Evolutionary conservation across 1,139 yeast species (phyloP).

Genomic region (Nakaseomyces delphensis): DNA sequence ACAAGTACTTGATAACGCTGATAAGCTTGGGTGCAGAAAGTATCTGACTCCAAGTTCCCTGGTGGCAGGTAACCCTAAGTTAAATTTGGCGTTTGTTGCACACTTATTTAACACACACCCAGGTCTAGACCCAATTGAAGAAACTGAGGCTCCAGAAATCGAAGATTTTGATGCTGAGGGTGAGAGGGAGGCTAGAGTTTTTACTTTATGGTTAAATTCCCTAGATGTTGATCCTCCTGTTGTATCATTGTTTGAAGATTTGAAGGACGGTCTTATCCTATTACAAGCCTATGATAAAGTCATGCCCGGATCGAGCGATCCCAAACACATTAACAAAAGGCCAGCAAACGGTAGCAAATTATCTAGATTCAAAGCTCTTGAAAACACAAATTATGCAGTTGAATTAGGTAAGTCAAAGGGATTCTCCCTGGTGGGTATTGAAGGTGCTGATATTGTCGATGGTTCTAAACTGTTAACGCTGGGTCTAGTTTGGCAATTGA

Average conservation of each 20-base stretch:
- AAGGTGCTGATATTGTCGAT: conserved; percentile 94
- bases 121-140: conserved; percentile 92
- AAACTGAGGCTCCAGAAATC: conserved; percentile 77
- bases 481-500: conserved; percentile 97
- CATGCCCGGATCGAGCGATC: conserved; percentile 82
- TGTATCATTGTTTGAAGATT: conserved; percentile 83
- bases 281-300: conserved; percentile 94
- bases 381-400: conserved; percentile 92
- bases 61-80: conserved; percentile 93
- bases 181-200: conserved; percentile 97
- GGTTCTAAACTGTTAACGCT: conserved; percentile 83
- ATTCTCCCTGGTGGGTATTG: conserved; percentile 93
- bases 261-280: conserved; percentile 84
- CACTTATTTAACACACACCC: conserved; percentile 94
- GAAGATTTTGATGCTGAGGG: conserved; percentile 98
- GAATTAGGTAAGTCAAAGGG: conserved; percentile 88
- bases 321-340: conserved; percentile 72
- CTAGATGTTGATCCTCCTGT: conserved; percentile 94
- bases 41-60: conserved; percentile 88
- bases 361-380: conserved; percentile 88
- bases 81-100: conserved; percentile 94
- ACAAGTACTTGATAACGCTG: conserved; percentile 76
- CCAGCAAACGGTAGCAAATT: conserved; percentile 65
- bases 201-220: conserved; percentile 94
- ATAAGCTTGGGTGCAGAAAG: conserved; percentile 83